Evolutionary conservation across 192 early-diverging fungal species (phyloP).

Genomic region (Ambispora gerdemannii): DNA sequence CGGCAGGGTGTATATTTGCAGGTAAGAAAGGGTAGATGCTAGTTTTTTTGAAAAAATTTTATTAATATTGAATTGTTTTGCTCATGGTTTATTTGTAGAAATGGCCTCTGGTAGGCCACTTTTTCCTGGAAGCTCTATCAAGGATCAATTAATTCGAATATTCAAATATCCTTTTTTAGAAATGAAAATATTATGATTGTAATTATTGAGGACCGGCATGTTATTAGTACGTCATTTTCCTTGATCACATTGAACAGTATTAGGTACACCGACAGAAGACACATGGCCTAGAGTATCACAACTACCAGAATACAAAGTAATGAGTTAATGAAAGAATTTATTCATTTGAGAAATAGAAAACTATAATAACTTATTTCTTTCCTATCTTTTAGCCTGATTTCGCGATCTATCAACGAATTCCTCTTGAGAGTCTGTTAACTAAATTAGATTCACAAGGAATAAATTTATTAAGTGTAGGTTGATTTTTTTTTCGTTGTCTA

Average conservation of each 20-base stretch:
- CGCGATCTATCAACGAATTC: conserved; percentile 66
- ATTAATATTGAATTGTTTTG: too few relatives aligned
- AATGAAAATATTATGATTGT: neutral
- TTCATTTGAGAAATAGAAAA: neutral
- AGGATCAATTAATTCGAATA: conserved; percentile 85
- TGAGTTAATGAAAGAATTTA: neutral
- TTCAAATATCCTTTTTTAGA: conserved; percentile 67
- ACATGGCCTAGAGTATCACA: conserved; percentile 83
- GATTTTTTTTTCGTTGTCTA: neutral
- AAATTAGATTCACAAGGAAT: conserved; percentile 84
- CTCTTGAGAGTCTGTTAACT: conserved; percentile 72
- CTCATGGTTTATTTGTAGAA: conserved; percentile 50
- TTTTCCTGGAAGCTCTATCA: conserved; percentile 85
- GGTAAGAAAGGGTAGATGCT: conserved; percentile 39
- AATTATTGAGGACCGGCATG: neutral
- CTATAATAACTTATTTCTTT: neutral
- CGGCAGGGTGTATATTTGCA: conserved; percentile 85
- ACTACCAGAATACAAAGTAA: conserved; percentile 84
- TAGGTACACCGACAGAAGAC: conserved; percentile 79
- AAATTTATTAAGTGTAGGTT: conserved; percentile 71
- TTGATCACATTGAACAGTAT: conserved; percentile 42
- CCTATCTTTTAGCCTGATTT: conserved; percentile 58
- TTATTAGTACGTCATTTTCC: neutral
- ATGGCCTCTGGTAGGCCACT: conserved; percentile 86
- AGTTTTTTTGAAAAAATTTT: neutral